Evolutionary conservation across 1,284 basidiomycete species (phyloP).

Genomic region (Leccinum pallidistipes): DNA sequence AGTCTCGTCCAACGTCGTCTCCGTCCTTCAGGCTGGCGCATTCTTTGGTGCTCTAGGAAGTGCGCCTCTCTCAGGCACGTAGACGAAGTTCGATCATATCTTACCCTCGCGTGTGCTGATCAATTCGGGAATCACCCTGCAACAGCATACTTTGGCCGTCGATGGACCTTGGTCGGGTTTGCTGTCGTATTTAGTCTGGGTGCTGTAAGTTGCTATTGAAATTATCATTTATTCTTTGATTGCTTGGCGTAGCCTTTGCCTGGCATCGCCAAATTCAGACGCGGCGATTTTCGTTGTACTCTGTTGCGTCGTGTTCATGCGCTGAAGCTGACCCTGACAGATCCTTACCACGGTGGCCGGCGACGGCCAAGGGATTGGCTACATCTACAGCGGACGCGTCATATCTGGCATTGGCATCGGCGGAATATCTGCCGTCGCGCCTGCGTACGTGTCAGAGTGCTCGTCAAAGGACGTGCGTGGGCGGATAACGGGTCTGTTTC

Average conservation of each 20-base stretch:
- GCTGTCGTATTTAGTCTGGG: slow-evolving; percentile 65
- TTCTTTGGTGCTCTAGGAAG: slow-evolving; percentile 77
- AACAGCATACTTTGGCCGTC: slow-evolving; percentile 55
- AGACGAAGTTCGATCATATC: slow-evolving; percentile 13
- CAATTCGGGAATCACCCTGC: neutral
- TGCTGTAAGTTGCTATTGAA: slow-evolving; percentile 45
- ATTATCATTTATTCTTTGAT: neutral
- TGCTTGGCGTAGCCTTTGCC: neutral
- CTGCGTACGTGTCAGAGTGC: slow-evolving; percentile 79
- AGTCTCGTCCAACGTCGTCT: slow-evolving; percentile 67
- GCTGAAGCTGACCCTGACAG: slow-evolving; percentile 26
- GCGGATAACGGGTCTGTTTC: slow-evolving; percentile 75
- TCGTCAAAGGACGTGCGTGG: slow-evolving; percentile 73
- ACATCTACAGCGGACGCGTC: slow-evolving; percentile 78
- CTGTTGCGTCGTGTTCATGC: neutral
- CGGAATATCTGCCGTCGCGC: slow-evolving; percentile 62
- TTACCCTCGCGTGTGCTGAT: neutral
- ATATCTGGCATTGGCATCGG: slow-evolving; percentile 61
- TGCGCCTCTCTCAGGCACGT: slow-evolving; percentile 64
- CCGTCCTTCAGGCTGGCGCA: slow-evolving; percentile 76
- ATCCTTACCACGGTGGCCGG: slow-evolving; percentile 63
- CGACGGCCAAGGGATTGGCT: slow-evolving; percentile 51
- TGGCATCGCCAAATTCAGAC: neutral
- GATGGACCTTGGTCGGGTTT: slow-evolving; percentile 56
- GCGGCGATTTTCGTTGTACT: neutral